These are phyloP conservation scores for Reticulascus tulasneorum DNA, from an alignment of 2,329 filamentous ascomycete species.

Conservation along the genomic window DNA sequence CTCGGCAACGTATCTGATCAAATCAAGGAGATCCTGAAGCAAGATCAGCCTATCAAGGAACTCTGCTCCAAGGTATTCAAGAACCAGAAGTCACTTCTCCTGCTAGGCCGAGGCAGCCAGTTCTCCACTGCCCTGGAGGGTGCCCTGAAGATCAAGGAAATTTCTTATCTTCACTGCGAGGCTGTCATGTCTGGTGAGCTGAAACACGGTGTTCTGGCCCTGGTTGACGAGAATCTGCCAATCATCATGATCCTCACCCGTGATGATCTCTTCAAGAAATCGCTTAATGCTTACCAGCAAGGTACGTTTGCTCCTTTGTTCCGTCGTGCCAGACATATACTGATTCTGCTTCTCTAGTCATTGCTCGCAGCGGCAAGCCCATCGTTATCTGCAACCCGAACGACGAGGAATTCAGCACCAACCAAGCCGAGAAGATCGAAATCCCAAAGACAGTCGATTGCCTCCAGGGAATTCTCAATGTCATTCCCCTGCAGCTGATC, in stretches of 20 bases:
- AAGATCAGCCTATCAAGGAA: conserved; percentile 91
- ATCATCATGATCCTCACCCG: conserved; percentile 99
- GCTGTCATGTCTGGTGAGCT: conserved; percentile 99
- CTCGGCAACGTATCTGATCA: conserved; percentile 82
- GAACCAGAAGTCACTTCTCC: conserved; percentile 91
- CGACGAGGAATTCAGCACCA: conserved; percentile 84
- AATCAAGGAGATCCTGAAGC: conserved; percentile 86
- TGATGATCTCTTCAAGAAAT: conserved; percentile 95
- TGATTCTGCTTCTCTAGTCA: conserved; percentile 53
- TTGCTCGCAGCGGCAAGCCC: conserved; percentile 90
- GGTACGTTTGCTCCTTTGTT: conserved; percentile 46
- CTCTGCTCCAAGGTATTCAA: conserved; percentile 91
- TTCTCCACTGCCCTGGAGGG: conserved; percentile 96
- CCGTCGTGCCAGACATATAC: not conserved
- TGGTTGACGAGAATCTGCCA: conserved; percentile 96
- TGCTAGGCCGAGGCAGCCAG: conserved; percentile 92
- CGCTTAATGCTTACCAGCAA: conserved; percentile 99
- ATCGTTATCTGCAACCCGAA: conserved; percentile 96
- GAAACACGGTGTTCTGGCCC: conserved; percentile 95
- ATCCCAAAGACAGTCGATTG: conserved; percentile 93
- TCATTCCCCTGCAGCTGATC: conserved; percentile 95
- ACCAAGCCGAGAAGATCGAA: conserved; percentile 94
- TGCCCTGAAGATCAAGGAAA: conserved; percentile 99
- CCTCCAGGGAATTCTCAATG: conserved; percentile 94
- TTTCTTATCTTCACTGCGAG: conserved; percentile 98